Evolutionary conservation across 805 yeast species (phyloP).

Genomic region (Sugiyamaella valdiviana): DNA sequence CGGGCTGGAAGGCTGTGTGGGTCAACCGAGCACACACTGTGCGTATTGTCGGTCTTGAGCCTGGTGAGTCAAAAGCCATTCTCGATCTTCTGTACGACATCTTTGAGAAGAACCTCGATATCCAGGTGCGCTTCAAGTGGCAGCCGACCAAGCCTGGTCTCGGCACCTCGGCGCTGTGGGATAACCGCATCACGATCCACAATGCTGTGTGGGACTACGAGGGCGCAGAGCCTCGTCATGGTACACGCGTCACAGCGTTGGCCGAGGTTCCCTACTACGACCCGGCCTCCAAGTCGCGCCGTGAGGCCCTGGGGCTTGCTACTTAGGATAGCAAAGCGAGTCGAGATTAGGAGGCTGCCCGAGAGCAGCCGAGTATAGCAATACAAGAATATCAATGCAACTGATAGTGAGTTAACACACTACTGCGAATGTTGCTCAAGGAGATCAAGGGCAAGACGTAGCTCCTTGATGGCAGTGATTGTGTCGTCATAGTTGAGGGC

Average conservation of each 20-base stretch:
- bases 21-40: slow-evolving; percentile 48
- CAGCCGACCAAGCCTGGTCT: slow-evolving; percentile 34
- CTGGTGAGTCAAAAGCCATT: slow-evolving; percentile 45
- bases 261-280: slow-evolving; percentile 52
- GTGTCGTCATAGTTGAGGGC: slow-evolving; percentile 67
- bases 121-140: slow-evolving; percentile 47
- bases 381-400: too few species aligned
- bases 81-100: slow-evolving; percentile 42
- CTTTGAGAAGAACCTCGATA: slow-evolving; percentile 46
- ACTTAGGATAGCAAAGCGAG: too few species aligned
- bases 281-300: slow-evolving; percentile 11
- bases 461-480: slow-evolving; percentile 54
- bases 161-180: slow-evolving; percentile 55
- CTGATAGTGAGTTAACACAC: too few species aligned
- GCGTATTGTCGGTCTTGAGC: slow-evolving; percentile 47
- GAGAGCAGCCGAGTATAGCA: too few species aligned
- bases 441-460: slow-evolving; percentile 42
- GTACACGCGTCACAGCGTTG: slow-evolving; percentile 40
- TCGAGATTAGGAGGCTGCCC: too few species aligned
- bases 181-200: slow-evolving; percentile 51
- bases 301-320: slow-evolving; percentile 12
- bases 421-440: slow-evolving; percentile 19
- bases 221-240: slow-evolving; percentile 39
- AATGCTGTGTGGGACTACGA: slow-evolving; percentile 49
- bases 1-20: slow-evolving; percentile 55